phyloP scores from a whole-genome alignment of 1,284 basidiomycete species.

The Boletellus deceptivus region DNA sequence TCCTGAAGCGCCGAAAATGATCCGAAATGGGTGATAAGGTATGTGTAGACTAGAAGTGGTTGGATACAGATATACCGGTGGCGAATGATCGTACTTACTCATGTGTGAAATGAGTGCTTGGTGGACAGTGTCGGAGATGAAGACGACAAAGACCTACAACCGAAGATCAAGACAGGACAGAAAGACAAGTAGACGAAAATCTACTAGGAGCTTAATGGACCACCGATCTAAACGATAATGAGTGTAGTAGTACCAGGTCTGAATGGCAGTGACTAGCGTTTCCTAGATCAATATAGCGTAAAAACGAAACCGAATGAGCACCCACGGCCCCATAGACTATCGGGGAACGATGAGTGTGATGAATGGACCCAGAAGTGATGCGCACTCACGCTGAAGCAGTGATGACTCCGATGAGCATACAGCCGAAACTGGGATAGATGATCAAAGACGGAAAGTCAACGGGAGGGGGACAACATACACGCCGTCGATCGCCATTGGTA shows the following conservation, averaged over 20 bases:
- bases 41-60: slow-evolving; percentile 47
- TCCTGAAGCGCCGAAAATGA: slow-evolving; percentile 33
- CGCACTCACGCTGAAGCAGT: neutral
- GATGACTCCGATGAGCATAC: neutral
- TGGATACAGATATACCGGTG: neutral
- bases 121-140: slow-evolving; percentile 52
- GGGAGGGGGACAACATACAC: neutral
- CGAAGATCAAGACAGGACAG: neutral
- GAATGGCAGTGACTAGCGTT: slow-evolving; percentile 49
- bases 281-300: neutral
- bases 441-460: neutral
- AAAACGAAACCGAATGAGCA: neutral
- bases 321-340: slow-evolving; percentile 53
- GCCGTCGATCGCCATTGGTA: neutral
- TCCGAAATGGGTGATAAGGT: slow-evolving; percentile 50
- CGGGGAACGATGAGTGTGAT: neutral
- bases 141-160: slow-evolving; percentile 44
- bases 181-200: neutral
- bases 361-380: neutral
- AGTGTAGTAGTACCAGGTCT: slow-evolving; percentile 55
- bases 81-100: slow-evolving; percentile 30
- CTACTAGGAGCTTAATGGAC: slow-evolving; percentile 44
- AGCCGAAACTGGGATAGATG: neutral
- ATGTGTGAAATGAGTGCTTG: slow-evolving; percentile 55
- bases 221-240: slow-evolving; percentile 49